A percentile compares a stretch with the other conserved stretches of the same genome.
These are phyloP conservation scores for Oidiodendron maius DNA, from an alignment of 495 filamentous ascomycete species.

Conservation along the genomic window DNA sequence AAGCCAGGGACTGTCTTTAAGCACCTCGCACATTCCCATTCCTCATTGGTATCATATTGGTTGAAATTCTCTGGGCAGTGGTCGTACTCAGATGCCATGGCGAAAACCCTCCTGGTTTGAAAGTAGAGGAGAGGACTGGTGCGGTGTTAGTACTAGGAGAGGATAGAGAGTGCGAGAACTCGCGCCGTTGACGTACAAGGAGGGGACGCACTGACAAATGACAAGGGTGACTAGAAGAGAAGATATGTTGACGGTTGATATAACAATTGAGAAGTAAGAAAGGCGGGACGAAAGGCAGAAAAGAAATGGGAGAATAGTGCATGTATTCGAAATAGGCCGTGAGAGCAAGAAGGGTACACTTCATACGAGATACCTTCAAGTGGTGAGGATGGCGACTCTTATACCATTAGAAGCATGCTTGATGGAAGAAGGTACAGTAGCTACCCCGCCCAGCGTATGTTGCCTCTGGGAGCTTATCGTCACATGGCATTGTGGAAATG, in stretches of 20 bases:
- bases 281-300: too few species aligned
- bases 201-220: slow-evolving; percentile 5
- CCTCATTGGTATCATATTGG: slow-evolving; percentile 1
- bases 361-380: too few species aligned
- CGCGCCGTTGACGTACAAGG: not conserved
- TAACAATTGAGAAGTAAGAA: not conserved
- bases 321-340: too few species aligned
- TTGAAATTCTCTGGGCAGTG: not conserved
- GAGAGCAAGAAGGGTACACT: too few species aligned
- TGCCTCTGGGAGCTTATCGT: too few species aligned
- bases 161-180: not conserved
- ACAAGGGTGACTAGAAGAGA: slow-evolving; percentile 7
- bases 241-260: slow-evolving; percentile 5
- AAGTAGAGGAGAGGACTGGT: slow-evolving; percentile 2
- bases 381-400: too few species aligned
- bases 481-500: too few species aligned
- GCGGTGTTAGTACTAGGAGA: not conserved
- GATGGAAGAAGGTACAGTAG: too few species aligned
- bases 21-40: slow-evolving; percentile 8
- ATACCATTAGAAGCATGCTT: too few species aligned
- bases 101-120: not conserved
- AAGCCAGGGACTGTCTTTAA: slow-evolving; percentile 14
- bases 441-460: too few species aligned
- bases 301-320: too few species aligned
- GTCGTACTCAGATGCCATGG: slow-evolving; percentile 7